Base-by-base conservation (phyloP, 306 rosid genomes). In the Amphicarpaea edgeworthii region DNA sequence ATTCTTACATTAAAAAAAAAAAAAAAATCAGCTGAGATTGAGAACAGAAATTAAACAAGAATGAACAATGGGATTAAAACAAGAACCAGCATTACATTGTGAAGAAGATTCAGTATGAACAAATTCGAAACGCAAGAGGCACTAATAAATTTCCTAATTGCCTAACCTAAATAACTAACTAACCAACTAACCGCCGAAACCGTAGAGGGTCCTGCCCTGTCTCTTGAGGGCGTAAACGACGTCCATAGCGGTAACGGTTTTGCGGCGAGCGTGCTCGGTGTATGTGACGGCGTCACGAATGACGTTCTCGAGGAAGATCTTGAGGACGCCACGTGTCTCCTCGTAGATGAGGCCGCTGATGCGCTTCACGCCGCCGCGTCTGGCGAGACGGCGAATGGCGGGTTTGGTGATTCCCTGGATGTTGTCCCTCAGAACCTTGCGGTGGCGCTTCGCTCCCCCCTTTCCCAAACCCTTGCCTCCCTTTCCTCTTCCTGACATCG, bases 211-310 rank as follows among this genome's bases (percentile, higher is more conserved):
- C 11, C 32, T 38, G 70, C 50, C 70, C 50, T 64, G 70, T n/a
- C 70, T 64, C 70, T 64, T 64, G 34, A 55, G 62, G n/a, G 62
- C 62, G 32, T 55, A 55, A 23, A 55, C 70, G 12, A 64, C 51
- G 1, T 64, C 70, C 70, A 64, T 64, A 2, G 70, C 70, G 0
- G 51, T 64, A 0, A 64, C 51, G 6, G 34, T 64, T 11, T 64
- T 64, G 8, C 34, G 34, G 62, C 62, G 62, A 21, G 62, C 62
- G 17, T 64, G 70, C 11, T 64, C 51, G 0, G 70, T 64, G 50
- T 64, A 64, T 5, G 70, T 64, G 5, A 64, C 51, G 11, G 70
- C 70, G 3, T 64, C 50, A 28, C 70, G 51, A 41, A 38, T 64
- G 0, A 64, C 70, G 17, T 64, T 64, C 10, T 64, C 70, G 6